Base-by-base conservation (phyloP, 139 green algal genomes). In the Micromonas pusilla region DNA sequence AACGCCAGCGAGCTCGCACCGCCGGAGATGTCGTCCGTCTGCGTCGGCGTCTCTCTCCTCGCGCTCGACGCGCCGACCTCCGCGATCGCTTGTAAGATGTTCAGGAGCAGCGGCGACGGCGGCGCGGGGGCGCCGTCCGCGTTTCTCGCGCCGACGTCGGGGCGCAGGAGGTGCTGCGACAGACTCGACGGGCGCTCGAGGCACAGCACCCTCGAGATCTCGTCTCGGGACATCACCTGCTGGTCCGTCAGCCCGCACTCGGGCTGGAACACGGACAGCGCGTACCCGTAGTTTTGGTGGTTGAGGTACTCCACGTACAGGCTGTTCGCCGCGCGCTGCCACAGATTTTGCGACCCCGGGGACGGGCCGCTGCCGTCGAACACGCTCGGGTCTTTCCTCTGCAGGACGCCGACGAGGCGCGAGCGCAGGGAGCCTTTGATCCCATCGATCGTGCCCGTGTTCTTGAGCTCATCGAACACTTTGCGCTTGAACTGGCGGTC, bases 271-370 rank as follows among this genome's bases (percentile, higher is more conserved):
- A 90, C 86, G 13, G 83, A 85, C 34, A 89, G 73, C 1, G 81
- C 85, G 73, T 86, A 90, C 53, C 72, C 60, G 66, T 85, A 88
- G 0, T 70, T 26, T 0, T 73, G 72, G 5, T 78, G 34, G 0
- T 64, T 38, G 66, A 90, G 72, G 81, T 90, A 90, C 31, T 86
- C 85, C 5, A 80, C 76, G 20, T 89, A 77, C 72, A 90, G 78
- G 78, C 54, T 71, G 76, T 89, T 87, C 1, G 87, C 26, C 16
- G 72, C 78, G 28, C 72, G 63, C 3, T 79, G 80, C 45, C 76
- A 81, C 52, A 90, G 79, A 19, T 19, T 21, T 30, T 30, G 66
- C 30, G 5, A 5, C 6, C 32, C 66, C 5, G 26, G 23, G 5
- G 4, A 5, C 30, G 66, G 26, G 66, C 66, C 45, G 45, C 45